Evolutionary conservation across 169 alveolate genomes (phyloP).

Genomic region (Cryptosporidium felis): DNA sequence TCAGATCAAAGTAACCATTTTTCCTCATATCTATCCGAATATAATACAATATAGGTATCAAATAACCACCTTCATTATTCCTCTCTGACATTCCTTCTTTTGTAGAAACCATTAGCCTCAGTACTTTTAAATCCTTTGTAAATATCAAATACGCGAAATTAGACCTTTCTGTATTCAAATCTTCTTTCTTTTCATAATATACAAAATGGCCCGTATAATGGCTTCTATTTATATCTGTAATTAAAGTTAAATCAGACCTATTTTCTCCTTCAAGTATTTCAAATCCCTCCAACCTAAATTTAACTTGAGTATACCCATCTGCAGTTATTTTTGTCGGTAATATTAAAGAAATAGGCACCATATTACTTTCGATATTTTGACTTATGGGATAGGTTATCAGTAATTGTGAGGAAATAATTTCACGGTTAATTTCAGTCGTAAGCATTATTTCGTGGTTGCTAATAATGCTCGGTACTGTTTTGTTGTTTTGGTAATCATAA

Average conservation of each 20-base stretch:
- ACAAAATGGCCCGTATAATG: constrained; percentile 48
- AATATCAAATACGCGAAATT: constrained; percentile 28
- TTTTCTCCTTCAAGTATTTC: neutral
- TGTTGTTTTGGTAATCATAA: neutral
- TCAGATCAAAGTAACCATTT: constrained; percentile 11
- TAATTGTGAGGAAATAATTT: constrained; percentile 21
- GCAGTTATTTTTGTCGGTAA: constrained; percentile 14
- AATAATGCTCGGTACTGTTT: neutral
- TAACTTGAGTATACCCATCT: neutral
- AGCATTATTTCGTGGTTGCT: neutral
- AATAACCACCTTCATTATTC: constrained; percentile 27
- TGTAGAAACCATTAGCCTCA: neutral
- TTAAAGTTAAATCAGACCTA: constrained; percentile 37
- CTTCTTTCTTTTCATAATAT: constrained; percentile 5
- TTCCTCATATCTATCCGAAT: neutral
- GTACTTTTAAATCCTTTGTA: neutral
- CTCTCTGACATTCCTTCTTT: constrained; percentile 30
- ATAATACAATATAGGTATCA: constrained; percentile 48
- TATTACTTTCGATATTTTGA: neutral
- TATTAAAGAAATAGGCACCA: constrained; percentile 18
- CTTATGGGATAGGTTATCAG: constrained; percentile 39
- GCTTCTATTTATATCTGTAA: constrained; percentile 2
- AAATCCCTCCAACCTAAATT: neutral
- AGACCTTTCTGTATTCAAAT: neutral
- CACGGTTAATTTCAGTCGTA: constrained; percentile 1